Evolutionary conservation across 805 yeast genomes (phyloP).

Genomic region (Metschnikowia henanensis): DNA sequence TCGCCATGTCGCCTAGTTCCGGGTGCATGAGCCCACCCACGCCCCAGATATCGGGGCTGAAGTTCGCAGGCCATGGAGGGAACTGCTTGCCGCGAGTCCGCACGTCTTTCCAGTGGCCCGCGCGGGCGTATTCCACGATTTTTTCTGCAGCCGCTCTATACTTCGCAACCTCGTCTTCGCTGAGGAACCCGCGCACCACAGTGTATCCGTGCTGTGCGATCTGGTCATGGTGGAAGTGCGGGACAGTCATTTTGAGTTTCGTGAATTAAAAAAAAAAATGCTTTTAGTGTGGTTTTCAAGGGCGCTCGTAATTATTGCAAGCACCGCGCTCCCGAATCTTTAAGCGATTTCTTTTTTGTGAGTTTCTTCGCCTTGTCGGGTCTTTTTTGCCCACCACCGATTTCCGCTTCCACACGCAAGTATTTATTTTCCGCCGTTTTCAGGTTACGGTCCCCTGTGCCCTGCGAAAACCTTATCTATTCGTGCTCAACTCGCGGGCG

Average conservation of each 20-base stretch:
- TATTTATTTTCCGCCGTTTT: background rate
- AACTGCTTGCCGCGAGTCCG: slow-evolving; percentile 53
- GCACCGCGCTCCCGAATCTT: too few relatives aligned
- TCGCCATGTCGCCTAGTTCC: slow-evolving; percentile 35
- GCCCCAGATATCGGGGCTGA: slow-evolving; percentile 55
- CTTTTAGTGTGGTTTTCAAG: too few relatives aligned
- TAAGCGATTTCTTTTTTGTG: background rate
- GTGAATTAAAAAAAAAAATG: too few relatives aligned
- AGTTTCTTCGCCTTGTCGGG: too few relatives aligned
- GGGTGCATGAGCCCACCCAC: slow-evolving; percentile 49
- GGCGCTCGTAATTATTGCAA: too few relatives aligned
- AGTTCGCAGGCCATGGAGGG: slow-evolving; percentile 57
- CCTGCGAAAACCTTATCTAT: background rate
- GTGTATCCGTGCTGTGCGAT: slow-evolving; percentile 38
- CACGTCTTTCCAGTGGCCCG: slow-evolving; percentile 49
- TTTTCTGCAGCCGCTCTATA: slow-evolving; percentile 38
- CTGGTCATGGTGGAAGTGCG: slow-evolving; percentile 32
- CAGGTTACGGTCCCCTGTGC: slow-evolving; percentile 4
- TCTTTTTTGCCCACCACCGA: background rate
- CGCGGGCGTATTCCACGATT: slow-evolving; percentile 42
- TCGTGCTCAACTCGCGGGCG: background rate
- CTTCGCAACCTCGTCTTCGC: slow-evolving; percentile 37
- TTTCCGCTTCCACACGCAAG: background rate
- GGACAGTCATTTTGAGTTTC: background rate
- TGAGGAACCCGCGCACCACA: slow-evolving; percentile 40